Evolutionary conservation across 345 rosid species (phyloP).

Genomic region (Euphorbia pulcherrima): DNA sequence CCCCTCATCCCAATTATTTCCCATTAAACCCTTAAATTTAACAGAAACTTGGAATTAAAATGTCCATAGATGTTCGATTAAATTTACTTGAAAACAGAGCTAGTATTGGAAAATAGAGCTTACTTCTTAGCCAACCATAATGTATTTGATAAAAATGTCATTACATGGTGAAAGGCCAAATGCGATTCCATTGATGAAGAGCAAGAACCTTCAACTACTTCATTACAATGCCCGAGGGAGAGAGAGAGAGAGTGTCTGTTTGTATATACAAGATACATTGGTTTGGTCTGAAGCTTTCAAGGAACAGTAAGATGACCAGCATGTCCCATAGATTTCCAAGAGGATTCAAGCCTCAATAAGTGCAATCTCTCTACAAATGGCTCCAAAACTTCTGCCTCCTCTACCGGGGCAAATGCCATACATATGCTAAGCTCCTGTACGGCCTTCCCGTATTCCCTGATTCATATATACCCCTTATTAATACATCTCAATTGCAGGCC

Average conservation of each 20-base stretch:
- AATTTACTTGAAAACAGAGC: no score
- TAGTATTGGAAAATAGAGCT: not conserved
- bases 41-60: no score
- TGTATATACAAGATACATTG: slow-evolving; percentile 19
- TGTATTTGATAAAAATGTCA: not conserved
- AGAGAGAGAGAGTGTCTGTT: no score
- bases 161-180: not conserved
- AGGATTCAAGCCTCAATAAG: slow-evolving; percentile 59
- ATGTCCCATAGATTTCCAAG: slow-evolving; percentile 62
- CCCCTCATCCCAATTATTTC: no score
- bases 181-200: not conserved
- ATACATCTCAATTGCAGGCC: not conserved
- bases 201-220: not conserved
- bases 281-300: slow-evolving; percentile 19
- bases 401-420: slow-evolving; percentile 81
- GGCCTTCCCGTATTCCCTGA: slow-evolving; percentile 72
- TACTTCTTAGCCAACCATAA: not conserved
- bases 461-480: slow-evolving; percentile 10
- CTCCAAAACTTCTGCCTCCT: slow-evolving; percentile 58
- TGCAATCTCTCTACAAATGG: slow-evolving; percentile 81
- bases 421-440: slow-evolving; percentile 91
- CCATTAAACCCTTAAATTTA: no score
- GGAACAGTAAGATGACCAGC: slow-evolving; percentile 54
- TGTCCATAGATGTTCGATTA: no score
- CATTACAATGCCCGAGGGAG: not conserved